phyloP scores from a whole-genome alignment of 257 asterid genomes.

The Solanum etuberosum region DNA sequence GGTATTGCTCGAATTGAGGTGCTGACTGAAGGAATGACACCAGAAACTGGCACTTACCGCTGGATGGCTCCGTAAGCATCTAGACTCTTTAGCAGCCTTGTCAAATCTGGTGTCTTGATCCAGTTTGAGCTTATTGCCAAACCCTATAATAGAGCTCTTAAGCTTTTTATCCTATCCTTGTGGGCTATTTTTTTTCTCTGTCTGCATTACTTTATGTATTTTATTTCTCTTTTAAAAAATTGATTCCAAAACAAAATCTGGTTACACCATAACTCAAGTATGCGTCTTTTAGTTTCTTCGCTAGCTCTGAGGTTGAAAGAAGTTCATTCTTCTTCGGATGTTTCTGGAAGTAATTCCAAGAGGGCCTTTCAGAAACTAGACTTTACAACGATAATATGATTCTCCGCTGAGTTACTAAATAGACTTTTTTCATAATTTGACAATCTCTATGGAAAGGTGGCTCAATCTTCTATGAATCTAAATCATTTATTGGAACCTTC shows the following conservation, averaged over 20 bases:
- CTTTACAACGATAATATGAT: too few relatives aligned
- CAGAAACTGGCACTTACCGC: constrained; percentile 95
- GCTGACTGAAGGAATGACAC: constrained; percentile 99
- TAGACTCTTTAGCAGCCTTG: background rate
- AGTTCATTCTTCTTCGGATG: too few relatives aligned
- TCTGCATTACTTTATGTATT: background rate
- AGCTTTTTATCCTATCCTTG: background rate
- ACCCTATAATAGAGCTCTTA: background rate
- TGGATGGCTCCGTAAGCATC: constrained; percentile 99
- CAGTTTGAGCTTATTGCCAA: background rate
- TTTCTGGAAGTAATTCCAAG: too few relatives aligned
- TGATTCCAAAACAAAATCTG: too few relatives aligned
- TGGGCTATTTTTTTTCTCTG: background rate
- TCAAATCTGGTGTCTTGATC: background rate
- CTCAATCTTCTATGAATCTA: background rate
- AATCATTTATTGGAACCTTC: background rate
- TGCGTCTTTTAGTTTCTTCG: too few relatives aligned
- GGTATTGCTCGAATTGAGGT: constrained; percentile 98
- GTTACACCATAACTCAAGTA: too few relatives aligned
- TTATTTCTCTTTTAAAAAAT: too few relatives aligned
- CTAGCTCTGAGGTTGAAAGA: too few relatives aligned
- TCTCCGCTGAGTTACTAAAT: too few relatives aligned
- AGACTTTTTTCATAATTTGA: too few relatives aligned
- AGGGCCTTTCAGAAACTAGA: too few relatives aligned
- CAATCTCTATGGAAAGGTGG: background rate